Base-by-base conservation (phyloP, 768 basidiomycete genomes). In the Phylloporus sp. region DNA sequence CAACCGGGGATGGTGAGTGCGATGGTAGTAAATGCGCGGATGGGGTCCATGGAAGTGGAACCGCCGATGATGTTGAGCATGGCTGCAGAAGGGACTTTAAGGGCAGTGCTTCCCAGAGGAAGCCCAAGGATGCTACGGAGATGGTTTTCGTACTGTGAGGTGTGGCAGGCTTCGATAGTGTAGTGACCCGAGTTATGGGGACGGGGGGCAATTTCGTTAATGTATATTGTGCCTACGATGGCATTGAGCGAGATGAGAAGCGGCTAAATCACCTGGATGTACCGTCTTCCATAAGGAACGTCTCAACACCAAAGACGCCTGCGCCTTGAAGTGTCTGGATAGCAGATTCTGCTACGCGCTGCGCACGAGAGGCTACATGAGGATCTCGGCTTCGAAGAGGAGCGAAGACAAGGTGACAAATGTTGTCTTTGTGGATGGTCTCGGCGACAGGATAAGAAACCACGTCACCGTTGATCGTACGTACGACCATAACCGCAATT, bases 101-200 rank as follows among this genome's bases (percentile, higher is more conserved):
- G 81, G 0, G 81, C 74, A 0, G 94, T 93, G 5, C 89, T 90
- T 24, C 95, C 95, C 18, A 98, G 79, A 8, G 95, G 94, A 6
- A 97, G 79, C 32, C 79, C 80, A 13, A 97, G 83, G 68, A 99
- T 95, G 18, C 94, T 90, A 31, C 94, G 91, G 45, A 98, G 85
- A 69, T 98, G 97, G 59, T 97, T 97, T 69, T 93, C 92, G 72
- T 91, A 99, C 72, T 98, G 97, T 2, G 95, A 97, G 3, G 93
- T 91, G 59, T 91, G 78, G 69, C 94, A 98, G 0, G 95, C 94
- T 72, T 98, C 97, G 64, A 98, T 98, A 26, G 95, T 97, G 70
- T 97, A 95, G 68, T 99, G 97, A 0, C 95, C 97, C 9, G 95
- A 97, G 72, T 98, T 99, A 68, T 99, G 97, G 2, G 97, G 95